Evolutionary conservation across 768 basidiomycete species (phyloP), one percentile per base, ranked within the genome.

Genomic region (Mycena metata): DNA sequence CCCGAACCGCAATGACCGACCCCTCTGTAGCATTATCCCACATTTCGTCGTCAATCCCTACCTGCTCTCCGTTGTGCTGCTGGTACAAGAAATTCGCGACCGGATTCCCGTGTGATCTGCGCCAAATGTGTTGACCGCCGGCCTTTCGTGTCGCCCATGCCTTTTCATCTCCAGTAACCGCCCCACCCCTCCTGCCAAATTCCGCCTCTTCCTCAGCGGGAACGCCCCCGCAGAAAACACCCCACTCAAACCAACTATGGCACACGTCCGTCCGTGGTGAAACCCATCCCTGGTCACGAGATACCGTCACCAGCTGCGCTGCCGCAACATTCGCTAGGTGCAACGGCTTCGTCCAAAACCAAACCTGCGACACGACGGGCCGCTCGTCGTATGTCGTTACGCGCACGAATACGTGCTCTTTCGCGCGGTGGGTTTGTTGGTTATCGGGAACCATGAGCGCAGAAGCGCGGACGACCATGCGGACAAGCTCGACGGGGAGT

Each of bases 181-280:
- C 33, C 19, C 47, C 43, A 30, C 30, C 30, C 30, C 30, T 36
- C 45, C 19, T 2, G 36, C 41, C 42, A 26, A n/a, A 10, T 12
- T 24, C 60, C 17, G 47, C 33, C 35, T 46, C 42, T 36, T 56
- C 52, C 11, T n/a, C 8, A 10, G 43, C 13, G 19, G 51, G 41
- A 2, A 46, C 12, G 21, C 51, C 43, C 36, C 57, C 42, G 15
- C 21, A 26, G 52, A 60, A 54, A 13, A 60, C 58, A 13, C 52
- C 60, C 66, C 59, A 61, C 45, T 67, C 65, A 39, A 54, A 66
- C 58, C 58, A 66, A 39, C 65, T 66, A 33, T 54, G 51, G 16
- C 51, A 60, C 11, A 54, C 43, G 7, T 45, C 58, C 42, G 50
- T 60, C 58, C 11, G 1, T 23, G 58, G 58, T 19, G 15, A 13